Base-by-base conservation (phyloP, 768 basidiomycete genomes). In the Cubamyces lactineus region DNA sequence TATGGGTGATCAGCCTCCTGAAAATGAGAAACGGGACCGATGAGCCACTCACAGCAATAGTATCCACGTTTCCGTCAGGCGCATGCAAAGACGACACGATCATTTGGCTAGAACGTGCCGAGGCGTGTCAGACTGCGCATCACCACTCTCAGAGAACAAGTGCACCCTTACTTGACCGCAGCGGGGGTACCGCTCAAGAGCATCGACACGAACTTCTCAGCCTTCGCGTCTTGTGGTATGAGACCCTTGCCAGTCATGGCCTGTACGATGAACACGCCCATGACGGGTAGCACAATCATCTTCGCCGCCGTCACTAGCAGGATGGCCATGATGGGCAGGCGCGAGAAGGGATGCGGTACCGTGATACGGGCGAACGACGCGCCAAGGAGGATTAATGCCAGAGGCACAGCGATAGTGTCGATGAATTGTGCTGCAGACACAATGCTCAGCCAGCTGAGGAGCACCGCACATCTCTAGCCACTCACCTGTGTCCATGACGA, bases 181-280 rank as follows among this genome's bases (percentile, higher is more conserved):
- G 78, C 75, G 5, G 82, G 82, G 17, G 82, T 80, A 4, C 81
- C 81, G 47, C 78, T 78, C 43, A 80, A 68, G 23, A 82, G 75
- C 74, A 81, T 79, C 23, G 78, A 76, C 8, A 79, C 78, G 65
- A 82, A 82, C 19, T 67, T 69, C 52, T 80, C 76, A 42, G 78
- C 78, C 60, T 73, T 75, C 30, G 79, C 73, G 12, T 73, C 72
- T 23, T 68, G 63, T 11, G 74, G 73, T 51, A 76, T 79, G 11
- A 80, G 69, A 6, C 66, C 69, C 17, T 66, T 55, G 12, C 59
- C 60, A 43, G 69, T 69, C 71, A 72, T 71, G n/a, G 53, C 67
- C 65, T 70, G 70, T n/a, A 71, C 59, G 57, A 66, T 58, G 50
- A 76, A 64, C 39, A 77, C 67, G 52, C 79, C 79, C 47, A 78